Evolutionary conservation across 768 basidiomycete species (phyloP), one percentile per base, ranked within the genome.

Genomic region (Rossbeevera mucosa): DNA sequence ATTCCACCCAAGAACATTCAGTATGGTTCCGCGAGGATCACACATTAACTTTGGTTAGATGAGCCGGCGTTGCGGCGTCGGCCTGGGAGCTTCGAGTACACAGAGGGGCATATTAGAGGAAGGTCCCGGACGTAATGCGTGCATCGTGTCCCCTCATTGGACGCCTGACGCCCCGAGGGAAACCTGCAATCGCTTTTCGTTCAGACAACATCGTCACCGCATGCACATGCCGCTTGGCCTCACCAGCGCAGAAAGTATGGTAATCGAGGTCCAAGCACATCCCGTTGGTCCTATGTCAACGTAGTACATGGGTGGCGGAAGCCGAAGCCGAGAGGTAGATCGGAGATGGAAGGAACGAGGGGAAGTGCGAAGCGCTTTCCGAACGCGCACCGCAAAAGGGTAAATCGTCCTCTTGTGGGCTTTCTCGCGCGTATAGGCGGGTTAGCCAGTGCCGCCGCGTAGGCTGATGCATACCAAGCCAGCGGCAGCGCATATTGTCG

Each of bases 261-360:
- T 26, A 40, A 26, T 33, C 33, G 40, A 40, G 26, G 33, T 36
- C 43, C 33, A 43, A 40, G 24, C 36, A 47, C 50, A 41, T 14
- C 36, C 50, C 44, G 36, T 24, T 31, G 44, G 44, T 62, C 54
- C 53, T 53, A 59, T 56, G 61, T 51, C 57, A 56, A 25, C 33
- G 33, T n/a, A 36, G 33, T 36, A 29, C 22, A 41, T 18, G 44
- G 41, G 46, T 50, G 52, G 43, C 53, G 56, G 56, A 61, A 59
- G 33, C 1, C 51, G 60, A 61, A 61, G 56, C 24, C 3, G 42
- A 61, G 61, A 62, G 63, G 61, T 51, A 51, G 52, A 64, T 64
- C 62, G 51, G 59, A 61, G 54, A 58, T 54, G 56, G 59, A 61
- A 52, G 62, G 26, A 12, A 51, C n/a, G 16, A 56, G 44, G 58